phyloP scores from a whole-genome alignment of 169 alveolate genomes.

The Neospora caninum region DNA sequence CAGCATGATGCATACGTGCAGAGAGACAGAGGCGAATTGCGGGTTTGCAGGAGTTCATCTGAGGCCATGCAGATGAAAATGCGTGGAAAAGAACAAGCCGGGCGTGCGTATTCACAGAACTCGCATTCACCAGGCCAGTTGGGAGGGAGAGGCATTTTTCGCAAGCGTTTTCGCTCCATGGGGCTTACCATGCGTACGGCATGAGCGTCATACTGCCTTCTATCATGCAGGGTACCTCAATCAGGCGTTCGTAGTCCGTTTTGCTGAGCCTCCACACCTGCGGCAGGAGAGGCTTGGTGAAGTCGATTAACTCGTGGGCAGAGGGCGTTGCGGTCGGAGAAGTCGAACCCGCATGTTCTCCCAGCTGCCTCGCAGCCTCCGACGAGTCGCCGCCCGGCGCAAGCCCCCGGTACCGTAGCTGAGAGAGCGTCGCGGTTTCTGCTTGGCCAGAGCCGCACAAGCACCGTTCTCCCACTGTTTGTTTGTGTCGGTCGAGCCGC shows the following conservation, averaged over 20 bases:
- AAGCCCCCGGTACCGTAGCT: not conserved
- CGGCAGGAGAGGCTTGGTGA: slow-evolving; percentile 49
- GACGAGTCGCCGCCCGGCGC: no score
- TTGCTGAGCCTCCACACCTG: slow-evolving; percentile 5
- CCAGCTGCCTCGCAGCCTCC: no score
- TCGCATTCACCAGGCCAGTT: no score
- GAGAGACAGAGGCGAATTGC: no score
- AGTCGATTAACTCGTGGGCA: slow-evolving; percentile 14
- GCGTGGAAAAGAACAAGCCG: no score
- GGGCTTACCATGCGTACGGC: slow-evolving; percentile 24
- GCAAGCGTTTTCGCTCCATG: not conserved
- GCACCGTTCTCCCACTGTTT: slow-evolving; percentile 23
- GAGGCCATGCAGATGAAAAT: no score
- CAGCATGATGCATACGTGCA: no score
- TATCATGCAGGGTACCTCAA: not conserved
- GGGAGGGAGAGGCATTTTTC: not conserved
- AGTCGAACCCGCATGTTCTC: no score
- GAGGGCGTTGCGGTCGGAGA: no score
- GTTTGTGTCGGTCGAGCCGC: not conserved
- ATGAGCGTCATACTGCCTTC: slow-evolving; percentile 17
- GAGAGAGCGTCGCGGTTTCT: not conserved
- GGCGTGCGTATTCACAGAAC: no score
- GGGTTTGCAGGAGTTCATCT: no score
- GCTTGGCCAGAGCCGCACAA: not conserved
- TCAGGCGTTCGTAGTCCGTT: not conserved